Conservation (phyloP, 192 early-diverging fungal species). For the Mortierella alpina region DNA sequence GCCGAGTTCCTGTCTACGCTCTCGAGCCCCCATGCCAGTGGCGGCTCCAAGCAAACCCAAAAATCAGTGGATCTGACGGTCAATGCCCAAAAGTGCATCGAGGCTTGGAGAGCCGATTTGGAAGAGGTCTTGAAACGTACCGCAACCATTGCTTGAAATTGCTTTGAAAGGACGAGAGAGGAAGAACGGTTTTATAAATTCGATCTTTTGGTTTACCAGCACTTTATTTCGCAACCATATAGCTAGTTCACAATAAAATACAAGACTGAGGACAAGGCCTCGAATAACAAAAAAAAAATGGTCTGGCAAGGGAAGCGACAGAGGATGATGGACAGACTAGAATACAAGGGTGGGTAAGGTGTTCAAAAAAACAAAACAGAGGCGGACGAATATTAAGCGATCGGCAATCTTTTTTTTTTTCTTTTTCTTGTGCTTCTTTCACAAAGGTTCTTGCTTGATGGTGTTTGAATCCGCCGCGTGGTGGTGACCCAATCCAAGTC, state of each 20-base stretch:
- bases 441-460: constrained; percentile 38
- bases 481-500: constrained; percentile 19
- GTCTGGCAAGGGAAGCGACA: background rate
- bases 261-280: background rate
- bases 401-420: too few species aligned
- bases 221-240: background rate
- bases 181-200: background rate
- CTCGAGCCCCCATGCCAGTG: constrained; percentile 6
- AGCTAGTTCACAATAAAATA: background rate
- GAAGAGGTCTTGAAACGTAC: constrained; percentile 26
- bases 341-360: constrained; percentile 1
- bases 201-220: background rate
- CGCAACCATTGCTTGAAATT: constrained; percentile 5
- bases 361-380: constrained; percentile 1
- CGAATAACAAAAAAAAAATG: background rate
- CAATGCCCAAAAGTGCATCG: constrained; percentile 27
- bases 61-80: constrained; percentile 4
- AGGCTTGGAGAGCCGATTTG: constrained; percentile 24
- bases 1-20: constrained; percentile 4
- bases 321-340: constrained; percentile 8
- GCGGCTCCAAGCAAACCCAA: background rate
- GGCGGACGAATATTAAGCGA: background rate
- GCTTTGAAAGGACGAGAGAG: too few species aligned
- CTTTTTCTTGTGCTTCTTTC: background rate
- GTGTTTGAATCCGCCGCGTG: background rate